Base-by-base conservation (phyloP, 805 yeast species). In the Zygosaccharomyces bisporus region DNA sequence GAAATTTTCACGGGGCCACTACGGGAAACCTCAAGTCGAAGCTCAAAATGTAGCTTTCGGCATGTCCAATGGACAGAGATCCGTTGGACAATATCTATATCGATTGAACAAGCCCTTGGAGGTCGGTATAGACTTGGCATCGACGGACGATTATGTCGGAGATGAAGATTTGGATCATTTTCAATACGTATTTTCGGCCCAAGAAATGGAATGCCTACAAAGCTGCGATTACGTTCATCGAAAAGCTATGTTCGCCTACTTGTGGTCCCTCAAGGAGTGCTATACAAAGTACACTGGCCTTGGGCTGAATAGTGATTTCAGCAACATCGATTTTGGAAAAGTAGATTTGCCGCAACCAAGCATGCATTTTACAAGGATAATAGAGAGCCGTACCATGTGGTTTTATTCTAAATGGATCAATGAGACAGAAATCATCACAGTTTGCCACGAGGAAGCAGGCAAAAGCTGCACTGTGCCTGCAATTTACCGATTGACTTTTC, bases 191-290 rank as follows among this genome's bases (percentile, higher is more conserved):
- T 75, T 78, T 46, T 61, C 68, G 37, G 41, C 45, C 0, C 29
- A 45, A 0, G 83, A 78, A 50, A 51, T 57, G 4, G 34, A 39
- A 5, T 54, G 62, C 19, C 49, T 81, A 6, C 50, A 55, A n/a
- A 16, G 38, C 2, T 34, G 43, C 9, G 30, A 46, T 6, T 45
- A 41, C 1, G 43, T 44, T 0, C 18, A 47, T 4, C 56, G 66
- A 41, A 63, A 65, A 39, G 49, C 56, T 6, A 50, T 67, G 2
- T 75, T 83, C 52, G 75, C 83, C 14, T 78, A 77, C 31, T 70
- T 74, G 27, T 86, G 95, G 95, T 84, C 95, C 0, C 60, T 86
- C 43, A 86, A 86, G 57, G 95, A 86, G 58, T 79, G 87, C 16
- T 83, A 78, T 55, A 74, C 86, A 5, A 86, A 86, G 55, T 75